phyloP scores from a whole-genome alignment of 2,329 filamentous ascomycete genomes.

The Arachnomyces sp. region DNA sequence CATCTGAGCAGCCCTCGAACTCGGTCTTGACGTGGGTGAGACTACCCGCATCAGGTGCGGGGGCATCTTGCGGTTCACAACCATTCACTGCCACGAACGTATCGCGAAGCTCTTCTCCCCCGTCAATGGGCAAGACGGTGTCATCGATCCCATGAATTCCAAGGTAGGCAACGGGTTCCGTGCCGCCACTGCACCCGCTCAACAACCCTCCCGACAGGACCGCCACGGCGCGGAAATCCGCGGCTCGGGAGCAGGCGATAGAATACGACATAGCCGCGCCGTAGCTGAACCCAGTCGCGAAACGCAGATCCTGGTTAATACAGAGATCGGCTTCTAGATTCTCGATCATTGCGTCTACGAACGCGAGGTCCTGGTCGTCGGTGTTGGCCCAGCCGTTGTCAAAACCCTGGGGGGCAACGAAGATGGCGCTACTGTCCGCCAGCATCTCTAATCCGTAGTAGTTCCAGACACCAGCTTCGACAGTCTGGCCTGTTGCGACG shows the following conservation, averaged over 20 bases:
- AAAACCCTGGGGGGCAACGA: slow-evolving; percentile 1
- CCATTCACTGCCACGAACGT: too few species aligned
- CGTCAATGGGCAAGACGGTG: background rate
- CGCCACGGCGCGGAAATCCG: background rate
- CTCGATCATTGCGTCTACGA: background rate
- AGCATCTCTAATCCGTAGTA: slow-evolving; percentile 1
- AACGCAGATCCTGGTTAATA: background rate
- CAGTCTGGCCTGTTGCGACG: background rate
- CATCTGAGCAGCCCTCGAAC: too few species aligned
- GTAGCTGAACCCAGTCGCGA: slow-evolving; percentile 2
- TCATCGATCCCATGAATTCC: slow-evolving; percentile 1
- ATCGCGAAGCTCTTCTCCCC: background rate
- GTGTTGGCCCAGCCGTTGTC: slow-evolving; percentile 3
- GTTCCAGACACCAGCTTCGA: background rate
- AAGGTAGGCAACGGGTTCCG: background rate
- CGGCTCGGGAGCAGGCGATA: slow-evolving; percentile 1
- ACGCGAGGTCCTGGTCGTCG: background rate
- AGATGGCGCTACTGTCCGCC: background rate
- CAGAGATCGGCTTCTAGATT: background rate
- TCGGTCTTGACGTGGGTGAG: too few species aligned
- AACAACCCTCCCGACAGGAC: background rate
- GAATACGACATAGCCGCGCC: slow-evolving; percentile 1
- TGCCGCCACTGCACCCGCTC: background rate
- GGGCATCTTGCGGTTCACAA: too few species aligned
- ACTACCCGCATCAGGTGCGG: too few species aligned